phyloP scores from a whole-genome alignment of 345 rosid genomes.

The Linum trigynum region DNA sequence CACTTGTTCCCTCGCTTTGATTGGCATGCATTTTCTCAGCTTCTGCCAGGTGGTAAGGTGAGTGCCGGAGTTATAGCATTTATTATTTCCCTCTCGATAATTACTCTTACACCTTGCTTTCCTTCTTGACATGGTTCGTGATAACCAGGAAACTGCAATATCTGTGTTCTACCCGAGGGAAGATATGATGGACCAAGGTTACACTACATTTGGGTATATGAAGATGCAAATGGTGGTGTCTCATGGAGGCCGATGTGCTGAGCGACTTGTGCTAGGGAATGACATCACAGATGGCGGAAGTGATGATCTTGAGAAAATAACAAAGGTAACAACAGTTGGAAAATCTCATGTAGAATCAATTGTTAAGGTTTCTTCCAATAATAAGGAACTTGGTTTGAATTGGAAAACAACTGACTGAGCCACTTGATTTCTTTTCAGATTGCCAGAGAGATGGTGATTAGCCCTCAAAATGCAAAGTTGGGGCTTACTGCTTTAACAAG shows the following conservation, averaged over 20 bases:
- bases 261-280: slow-evolving; percentile 68
- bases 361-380: neutral
- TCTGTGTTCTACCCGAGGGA: slow-evolving; percentile 93
- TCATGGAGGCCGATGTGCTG: slow-evolving; percentile 97
- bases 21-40: slow-evolving; percentile 99
- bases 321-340: slow-evolving; percentile 41
- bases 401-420: neutral
- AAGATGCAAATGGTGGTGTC: slow-evolving; percentile 99
- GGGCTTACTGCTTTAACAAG: slow-evolving; percentile 64
- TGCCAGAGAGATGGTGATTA: slow-evolving; percentile 96
- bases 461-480: slow-evolving; percentile 79
- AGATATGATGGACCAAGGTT: slow-evolving; percentile 92
- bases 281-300: slow-evolving; percentile 89
- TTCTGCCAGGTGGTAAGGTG: slow-evolving; percentile 96
- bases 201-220: slow-evolving; percentile 96
- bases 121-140: neutral
- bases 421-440: slow-evolving; percentile 38
- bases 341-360: neutral
- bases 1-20: slow-evolving; percentile 95
- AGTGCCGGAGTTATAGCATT: slow-evolving; percentile 5
- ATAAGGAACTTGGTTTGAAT: slow-evolving; percentile 7
- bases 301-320: slow-evolving; percentile 88
- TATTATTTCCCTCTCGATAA: neutral
- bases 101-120: neutral
- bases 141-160: slow-evolving; percentile 78